Conservation (phyloP, 2,329 filamentous ascomycete genomes). For the Colletotrichum higginsianum region DNA sequence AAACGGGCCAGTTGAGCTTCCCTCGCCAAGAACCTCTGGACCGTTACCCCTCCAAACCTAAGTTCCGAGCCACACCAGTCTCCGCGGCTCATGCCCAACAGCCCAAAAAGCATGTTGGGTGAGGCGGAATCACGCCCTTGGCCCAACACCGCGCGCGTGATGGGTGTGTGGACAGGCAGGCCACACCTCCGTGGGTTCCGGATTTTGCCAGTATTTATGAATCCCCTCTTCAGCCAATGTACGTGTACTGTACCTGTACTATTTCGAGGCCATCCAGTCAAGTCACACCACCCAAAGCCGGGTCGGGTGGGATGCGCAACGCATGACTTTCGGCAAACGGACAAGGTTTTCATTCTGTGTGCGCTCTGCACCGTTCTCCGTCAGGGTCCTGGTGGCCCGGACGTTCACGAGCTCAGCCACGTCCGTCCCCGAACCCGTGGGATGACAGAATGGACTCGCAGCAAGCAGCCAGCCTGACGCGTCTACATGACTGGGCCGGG, state of each 20-base stretch:
- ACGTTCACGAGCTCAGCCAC: background rate
- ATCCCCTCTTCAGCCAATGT: conserved; percentile 6
- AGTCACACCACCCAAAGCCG: background rate
- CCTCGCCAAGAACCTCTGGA: conserved; percentile 24
- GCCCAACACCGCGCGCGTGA: background rate
- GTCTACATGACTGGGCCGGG: no score
- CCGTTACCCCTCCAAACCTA: background rate
- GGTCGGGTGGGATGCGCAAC: background rate
- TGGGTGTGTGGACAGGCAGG: background rate
- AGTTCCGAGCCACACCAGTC: background rate
- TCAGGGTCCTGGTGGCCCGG: background rate
- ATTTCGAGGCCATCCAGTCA: no score
- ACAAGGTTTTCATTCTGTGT: background rate
- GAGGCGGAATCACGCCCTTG: background rate
- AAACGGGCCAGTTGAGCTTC: conserved; percentile 8
- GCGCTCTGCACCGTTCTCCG: background rate
- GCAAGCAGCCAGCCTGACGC: background rate
- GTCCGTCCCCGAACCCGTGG: background rate
- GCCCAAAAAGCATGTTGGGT: conserved; percentile 4
- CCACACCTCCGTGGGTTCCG: background rate
- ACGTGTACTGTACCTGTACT: no score
- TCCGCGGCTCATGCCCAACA: background rate
- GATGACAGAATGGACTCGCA: background rate
- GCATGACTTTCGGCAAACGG: conserved; percentile 7
- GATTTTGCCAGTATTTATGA: background rate